phyloP scores from a whole-genome alignment of 768 basidiomycete species.

The Auricularia sp. region DNA sequence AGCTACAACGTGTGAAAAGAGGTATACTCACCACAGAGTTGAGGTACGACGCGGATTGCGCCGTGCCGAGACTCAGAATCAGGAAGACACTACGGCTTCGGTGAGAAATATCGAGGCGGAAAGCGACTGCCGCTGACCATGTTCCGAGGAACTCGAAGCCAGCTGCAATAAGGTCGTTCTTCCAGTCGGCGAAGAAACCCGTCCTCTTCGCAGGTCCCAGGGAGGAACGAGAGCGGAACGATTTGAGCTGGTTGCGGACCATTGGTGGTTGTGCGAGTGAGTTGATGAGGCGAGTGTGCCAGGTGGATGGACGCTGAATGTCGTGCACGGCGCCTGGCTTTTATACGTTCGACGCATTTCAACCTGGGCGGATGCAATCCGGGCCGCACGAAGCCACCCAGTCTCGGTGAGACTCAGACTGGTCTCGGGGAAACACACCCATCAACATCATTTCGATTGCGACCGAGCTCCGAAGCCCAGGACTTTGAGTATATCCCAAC shows the following conservation, averaged over 20 bases:
- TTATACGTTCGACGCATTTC: too few species aligned
- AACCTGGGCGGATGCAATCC: too few species aligned
- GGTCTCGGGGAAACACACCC: too few species aligned
- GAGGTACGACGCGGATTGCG: neutral
- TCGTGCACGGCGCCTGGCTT: too few species aligned
- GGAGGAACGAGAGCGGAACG: constrained; percentile 2
- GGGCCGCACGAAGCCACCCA: too few species aligned
- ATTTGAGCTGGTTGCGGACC: neutral
- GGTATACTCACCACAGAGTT: neutral
- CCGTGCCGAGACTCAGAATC: neutral
- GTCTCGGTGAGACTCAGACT: too few species aligned
- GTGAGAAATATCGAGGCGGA: neutral
- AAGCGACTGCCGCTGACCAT: neutral
- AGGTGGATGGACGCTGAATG: too few species aligned
- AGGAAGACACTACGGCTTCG: neutral
- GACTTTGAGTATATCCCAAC: too few species aligned
- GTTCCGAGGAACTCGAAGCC: neutral
- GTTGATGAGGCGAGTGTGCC: too few species aligned
- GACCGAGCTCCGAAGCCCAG: too few species aligned
- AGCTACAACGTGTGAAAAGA: neutral
- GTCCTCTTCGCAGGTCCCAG: neutral
- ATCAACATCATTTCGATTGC: too few species aligned
- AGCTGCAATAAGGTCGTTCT: neutral
- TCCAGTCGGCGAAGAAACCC: neutral
- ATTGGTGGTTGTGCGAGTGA: too few species aligned